A percentile compares a stretch with the other conserved stretches of the same genome.
phyloP scores from a whole-genome alignment of 1,284 basidiomycete species.

The Lentinula novae-zelandiae region DNA sequence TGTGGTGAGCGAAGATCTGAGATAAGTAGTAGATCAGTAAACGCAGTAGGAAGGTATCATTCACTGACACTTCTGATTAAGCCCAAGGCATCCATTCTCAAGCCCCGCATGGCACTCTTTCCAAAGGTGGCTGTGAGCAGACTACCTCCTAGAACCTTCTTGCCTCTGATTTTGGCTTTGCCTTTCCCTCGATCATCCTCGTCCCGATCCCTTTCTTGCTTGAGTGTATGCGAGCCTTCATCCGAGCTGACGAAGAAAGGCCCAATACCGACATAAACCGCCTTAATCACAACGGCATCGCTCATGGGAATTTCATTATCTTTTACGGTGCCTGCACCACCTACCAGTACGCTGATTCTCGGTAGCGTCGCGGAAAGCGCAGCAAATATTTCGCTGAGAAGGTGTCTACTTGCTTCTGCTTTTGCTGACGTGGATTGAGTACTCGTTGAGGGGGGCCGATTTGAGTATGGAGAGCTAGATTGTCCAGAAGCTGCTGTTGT shows the following conservation, averaged over 20 bases:
- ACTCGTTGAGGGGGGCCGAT: conserved; percentile 28
- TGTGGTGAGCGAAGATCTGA: conserved; percentile 86
- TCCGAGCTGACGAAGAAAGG: conserved; percentile 87
- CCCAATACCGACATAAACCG: conserved; percentile 87
- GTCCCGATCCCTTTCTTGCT: conserved; percentile 49
- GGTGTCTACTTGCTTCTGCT: conserved; percentile 29
- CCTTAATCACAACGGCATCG: conserved; percentile 84
- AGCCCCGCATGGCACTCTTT: conserved; percentile 72
- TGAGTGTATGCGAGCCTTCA: conserved; percentile 31
- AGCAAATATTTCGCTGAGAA: conserved; percentile 65
- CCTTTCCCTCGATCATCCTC: neutral
- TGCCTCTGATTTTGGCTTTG: neutral
- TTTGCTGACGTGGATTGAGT: conserved; percentile 22
- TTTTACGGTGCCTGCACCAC: conserved; percentile 55
- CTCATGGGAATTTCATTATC: conserved; percentile 49
- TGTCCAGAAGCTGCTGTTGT: neutral
- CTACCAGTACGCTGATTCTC: conserved; percentile 64
- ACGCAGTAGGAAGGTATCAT: neutral
- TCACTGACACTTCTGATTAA: conserved; percentile 79
- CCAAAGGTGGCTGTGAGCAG: conserved; percentile 60
- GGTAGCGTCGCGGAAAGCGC: conserved; percentile 64
- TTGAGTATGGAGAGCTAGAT: neutral
- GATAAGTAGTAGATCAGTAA: conserved; percentile 7
- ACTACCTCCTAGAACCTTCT: conserved; percentile 51
- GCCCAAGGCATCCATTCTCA: conserved; percentile 79